Percentiles rank a stretch among this genome's conserved stretches.
These are phyloP conservation scores for Pichia cabralensis DNA, from an alignment of 805 yeast species.

Conservation along the genomic window DNA sequence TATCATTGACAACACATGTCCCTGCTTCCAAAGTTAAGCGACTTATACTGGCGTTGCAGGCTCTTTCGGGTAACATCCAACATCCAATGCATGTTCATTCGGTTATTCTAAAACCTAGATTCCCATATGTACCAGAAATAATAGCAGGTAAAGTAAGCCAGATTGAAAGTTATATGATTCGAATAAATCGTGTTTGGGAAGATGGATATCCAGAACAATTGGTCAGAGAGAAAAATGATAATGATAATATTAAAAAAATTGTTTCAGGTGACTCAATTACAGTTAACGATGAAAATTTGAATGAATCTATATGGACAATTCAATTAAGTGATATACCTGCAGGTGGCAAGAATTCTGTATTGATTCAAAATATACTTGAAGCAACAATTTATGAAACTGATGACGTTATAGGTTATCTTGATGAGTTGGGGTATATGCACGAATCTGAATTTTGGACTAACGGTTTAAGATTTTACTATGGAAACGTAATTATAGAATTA, in stretches of 20 bases:
- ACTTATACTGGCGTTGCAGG: constrained; percentile 37
- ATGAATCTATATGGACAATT: constrained; percentile 44
- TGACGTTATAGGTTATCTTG: constrained; percentile 37
- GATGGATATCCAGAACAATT: background rate
- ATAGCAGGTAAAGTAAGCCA: constrained; percentile 49
- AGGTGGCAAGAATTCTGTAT: constrained; percentile 57
- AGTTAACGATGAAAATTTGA: constrained; percentile 9
- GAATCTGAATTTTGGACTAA: constrained; percentile 51
- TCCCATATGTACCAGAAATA: constrained; percentile 42
- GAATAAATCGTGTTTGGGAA: constrained; percentile 39
- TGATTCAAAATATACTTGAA: constrained; percentile 60
- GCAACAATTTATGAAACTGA: constrained; percentile 40
- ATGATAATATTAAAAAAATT: no score
- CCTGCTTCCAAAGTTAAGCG: constrained; percentile 33
- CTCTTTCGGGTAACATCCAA: constrained; percentile 42
- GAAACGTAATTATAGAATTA: constrained; percentile 51
- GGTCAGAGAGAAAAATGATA: no score
- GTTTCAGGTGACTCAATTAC: constrained; percentile 12
- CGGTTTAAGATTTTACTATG: constrained; percentile 55
- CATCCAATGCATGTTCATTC: constrained; percentile 38
- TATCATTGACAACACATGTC: constrained; percentile 36
- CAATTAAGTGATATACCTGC: constrained; percentile 66
- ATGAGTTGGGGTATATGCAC: constrained; percentile 61
- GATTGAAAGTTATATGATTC: constrained; percentile 44
- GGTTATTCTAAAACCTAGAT: constrained; percentile 38